These are phyloP conservation scores for Colletotrichum sp. DNA, from an alignment of 2,329 filamentous ascomycete genomes.

Conservation along the genomic window DNA sequence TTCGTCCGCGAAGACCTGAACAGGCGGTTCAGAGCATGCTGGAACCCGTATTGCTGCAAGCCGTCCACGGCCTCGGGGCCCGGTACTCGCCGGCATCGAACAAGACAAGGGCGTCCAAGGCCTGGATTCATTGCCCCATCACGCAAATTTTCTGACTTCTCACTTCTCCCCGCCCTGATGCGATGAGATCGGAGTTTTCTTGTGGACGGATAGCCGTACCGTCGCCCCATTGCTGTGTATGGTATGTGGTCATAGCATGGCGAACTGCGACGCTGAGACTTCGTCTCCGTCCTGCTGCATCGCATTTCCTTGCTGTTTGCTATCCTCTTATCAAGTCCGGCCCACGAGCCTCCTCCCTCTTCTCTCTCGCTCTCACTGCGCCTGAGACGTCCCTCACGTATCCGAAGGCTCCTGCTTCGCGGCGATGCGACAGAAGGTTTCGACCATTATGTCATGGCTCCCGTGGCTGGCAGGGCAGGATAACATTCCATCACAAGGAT, in stretches of 20 bases:
- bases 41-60: constrained; percentile 2
- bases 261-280: neutral
- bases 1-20: constrained; percentile 3
- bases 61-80: neutral
- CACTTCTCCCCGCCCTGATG: neutral
- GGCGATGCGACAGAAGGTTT: neutral
- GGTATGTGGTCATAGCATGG: neutral
- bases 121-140: neutral
- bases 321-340: neutral
- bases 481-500: neutral
- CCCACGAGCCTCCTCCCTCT: neutral
- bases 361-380: neutral
- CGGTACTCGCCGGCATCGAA: neutral
- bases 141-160: neutral
- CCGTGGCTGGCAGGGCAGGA: neutral
- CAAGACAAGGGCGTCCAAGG: neutral
- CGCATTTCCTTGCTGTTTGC: neutral
- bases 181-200: neutral
- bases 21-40: neutral
- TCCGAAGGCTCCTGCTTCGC: neutral
- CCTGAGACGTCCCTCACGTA: neutral
- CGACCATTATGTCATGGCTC: constrained; percentile 12
- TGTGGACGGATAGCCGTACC: neutral
- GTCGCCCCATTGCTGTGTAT: neutral
- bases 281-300: neutral